These are phyloP conservation scores for Pholiota microspora DNA, from an alignment of 768 basidiomycete species.

Conservation along the genomic window DNA sequence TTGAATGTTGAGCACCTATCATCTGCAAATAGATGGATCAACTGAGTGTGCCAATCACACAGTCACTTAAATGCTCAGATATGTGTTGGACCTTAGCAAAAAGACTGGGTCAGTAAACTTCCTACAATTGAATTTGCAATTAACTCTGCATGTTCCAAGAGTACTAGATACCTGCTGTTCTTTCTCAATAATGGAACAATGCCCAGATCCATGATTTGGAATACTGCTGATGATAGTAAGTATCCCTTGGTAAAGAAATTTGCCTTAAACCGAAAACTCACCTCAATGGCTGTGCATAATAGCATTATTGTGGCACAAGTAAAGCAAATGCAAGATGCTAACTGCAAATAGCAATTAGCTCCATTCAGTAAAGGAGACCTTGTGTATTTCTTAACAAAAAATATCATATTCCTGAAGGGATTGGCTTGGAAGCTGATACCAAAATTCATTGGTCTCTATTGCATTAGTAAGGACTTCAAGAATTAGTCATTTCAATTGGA, in stretches of 20 bases:
- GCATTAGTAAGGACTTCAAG: background rate
- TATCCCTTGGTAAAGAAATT: too few relatives aligned
- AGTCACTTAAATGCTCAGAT: background rate
- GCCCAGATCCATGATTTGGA: background rate
- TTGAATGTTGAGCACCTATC: background rate
- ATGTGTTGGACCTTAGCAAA: background rate
- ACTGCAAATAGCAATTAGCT: too few relatives aligned
- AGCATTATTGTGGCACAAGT: too few relatives aligned
- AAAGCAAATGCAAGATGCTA: too few relatives aligned
- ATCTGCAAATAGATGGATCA: background rate
- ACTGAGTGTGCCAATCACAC: background rate
- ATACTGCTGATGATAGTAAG: background rate
- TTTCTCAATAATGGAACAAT: background rate
- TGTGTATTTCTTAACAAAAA: conserved; percentile 20
- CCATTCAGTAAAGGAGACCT: conserved; percentile 14
- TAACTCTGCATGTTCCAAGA: background rate
- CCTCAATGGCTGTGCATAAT: too few relatives aligned
- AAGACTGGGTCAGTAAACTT: background rate
- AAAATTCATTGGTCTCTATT: conserved; percentile 21
- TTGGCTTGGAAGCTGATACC: conserved; percentile 19
- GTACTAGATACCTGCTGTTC: background rate
- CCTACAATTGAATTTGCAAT: background rate
- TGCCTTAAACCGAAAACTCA: too few relatives aligned
- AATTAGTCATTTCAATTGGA: too few relatives aligned
- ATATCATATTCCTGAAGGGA: conserved; percentile 16